Base-by-base conservation (phyloP, 2,329 filamentous ascomycete species). In the Verticillium alfalfae region DNA sequence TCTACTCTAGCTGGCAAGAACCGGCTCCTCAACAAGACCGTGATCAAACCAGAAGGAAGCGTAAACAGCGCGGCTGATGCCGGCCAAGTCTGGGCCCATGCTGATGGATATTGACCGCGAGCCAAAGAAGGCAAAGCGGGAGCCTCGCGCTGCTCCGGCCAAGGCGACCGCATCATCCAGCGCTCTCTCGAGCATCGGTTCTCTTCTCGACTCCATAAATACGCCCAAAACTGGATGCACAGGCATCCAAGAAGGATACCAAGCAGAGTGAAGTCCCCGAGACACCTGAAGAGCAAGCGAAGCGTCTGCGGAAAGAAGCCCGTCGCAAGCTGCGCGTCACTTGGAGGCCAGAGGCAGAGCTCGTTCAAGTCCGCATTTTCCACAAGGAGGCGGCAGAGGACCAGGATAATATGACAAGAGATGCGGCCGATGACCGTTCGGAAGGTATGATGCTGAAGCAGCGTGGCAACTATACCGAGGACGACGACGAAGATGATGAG, bases 321-420 rank as follows among this genome's bases (percentile, higher is more conserved):
- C 84, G 90, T 57, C 83, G 89, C 39, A 86, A 89, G 65, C 77
- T 93, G 26, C 83, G 87, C 13, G 91, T 94, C 6, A 83, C 77
- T 7, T 94, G 90, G 81, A 90, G 88, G 70, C 81, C 86, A 0
- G 89, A 89, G 58, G 77, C 83, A 18, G 83, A 86, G 36, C 80
- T 94, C 36, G 87, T 87, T 1, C 79, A 90, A 66, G 78, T 92
- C 60, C 84, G 85, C 65, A 78, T 88, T 58, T 93, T 93, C 75
- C 85, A 87, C 60, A 90, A 91, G 68, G 88, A 92, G 64, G 86
- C 85, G 1, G 82, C 84, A 1, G 90, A 93, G 70, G 88, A 92
- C 67, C 81, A 87, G 62, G 80, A 82, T 61, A 89, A 86, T 68
- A 87, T 91, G 81, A 83, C 88, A 49, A 85, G 86, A 57, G 89